phyloP scores from a whole-genome alignment of 106 monocot genomes.

The Allium cepa region DNA sequence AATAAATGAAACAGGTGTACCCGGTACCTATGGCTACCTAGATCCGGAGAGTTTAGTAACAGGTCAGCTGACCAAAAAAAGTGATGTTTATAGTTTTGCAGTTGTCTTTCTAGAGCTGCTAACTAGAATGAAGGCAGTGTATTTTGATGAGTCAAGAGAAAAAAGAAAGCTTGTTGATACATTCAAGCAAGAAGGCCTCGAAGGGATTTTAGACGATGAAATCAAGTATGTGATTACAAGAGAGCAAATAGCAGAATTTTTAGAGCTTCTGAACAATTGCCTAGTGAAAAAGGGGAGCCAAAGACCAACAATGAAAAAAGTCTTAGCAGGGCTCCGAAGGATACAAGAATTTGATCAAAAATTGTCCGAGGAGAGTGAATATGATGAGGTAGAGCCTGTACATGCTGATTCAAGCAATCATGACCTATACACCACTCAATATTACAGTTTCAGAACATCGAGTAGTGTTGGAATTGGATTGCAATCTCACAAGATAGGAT shows the following conservation, averaged over 20 bases:
- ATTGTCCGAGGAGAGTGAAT: not conserved
- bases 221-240: not conserved
- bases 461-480: conserved; percentile 1
- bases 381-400: not conserved
- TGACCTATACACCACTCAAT: not conserved
- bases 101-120: conserved; percentile 5
- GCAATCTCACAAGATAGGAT: not conserved
- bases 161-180: not conserved
- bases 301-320: conserved; percentile 1
- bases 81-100: conserved; percentile 6
- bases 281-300: not conserved
- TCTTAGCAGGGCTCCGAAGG: not conserved
- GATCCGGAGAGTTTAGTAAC: not conserved
- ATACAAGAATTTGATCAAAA: not conserved
- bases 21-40: not conserved
- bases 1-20: not conserved
- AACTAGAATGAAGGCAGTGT: not conserved
- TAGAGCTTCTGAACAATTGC: not conserved
- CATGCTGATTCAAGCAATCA: not conserved
- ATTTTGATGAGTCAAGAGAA: not conserved
- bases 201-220: conserved; percentile 1
- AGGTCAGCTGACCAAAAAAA: not conserved
- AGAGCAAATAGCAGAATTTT: not conserved
- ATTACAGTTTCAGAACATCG: not conserved
- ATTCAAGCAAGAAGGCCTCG: not conserved